phyloP scores from a whole-genome alignment of 257 asterid genomes.

The Solanum ossicruentum region DNA sequence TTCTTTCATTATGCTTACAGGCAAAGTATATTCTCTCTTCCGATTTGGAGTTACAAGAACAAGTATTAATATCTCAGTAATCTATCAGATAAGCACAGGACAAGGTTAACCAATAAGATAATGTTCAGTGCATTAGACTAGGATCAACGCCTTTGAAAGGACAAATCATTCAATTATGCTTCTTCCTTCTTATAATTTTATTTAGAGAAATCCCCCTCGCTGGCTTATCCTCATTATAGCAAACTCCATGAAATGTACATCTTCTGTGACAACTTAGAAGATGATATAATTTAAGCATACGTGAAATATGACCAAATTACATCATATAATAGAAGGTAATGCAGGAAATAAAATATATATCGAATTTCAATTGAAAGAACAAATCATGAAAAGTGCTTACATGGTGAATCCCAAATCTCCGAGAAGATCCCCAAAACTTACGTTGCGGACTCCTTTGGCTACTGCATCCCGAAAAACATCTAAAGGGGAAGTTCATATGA shows the following conservation, averaged over 20 bases:
- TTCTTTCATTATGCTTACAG: not conserved
- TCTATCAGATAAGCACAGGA: not conserved
- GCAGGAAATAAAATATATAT: not conserved
- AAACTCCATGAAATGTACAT: not conserved
- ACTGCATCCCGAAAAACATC: conserved; percentile 85
- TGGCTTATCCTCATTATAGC: not conserved
- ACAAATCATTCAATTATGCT: not conserved
- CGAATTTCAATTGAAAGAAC: not conserved
- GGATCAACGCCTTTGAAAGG: not conserved
- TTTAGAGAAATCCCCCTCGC: not conserved
- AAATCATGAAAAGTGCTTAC: conserved; percentile 21
- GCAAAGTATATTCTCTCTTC: not conserved
- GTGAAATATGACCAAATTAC: not conserved
- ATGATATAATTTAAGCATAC: not conserved
- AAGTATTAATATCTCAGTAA: not conserved
- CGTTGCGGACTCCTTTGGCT: conserved; percentile 65
- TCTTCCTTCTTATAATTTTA: not conserved
- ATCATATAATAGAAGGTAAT: not conserved
- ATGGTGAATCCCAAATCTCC: conserved; percentile 83
- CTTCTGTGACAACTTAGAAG: not conserved
- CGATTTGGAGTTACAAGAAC: not conserved
- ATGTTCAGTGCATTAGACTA: not conserved
- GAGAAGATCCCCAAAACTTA: conserved; percentile 90
- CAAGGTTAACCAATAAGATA: not conserved
- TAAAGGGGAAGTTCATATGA: conserved; percentile 19